These are phyloP conservation scores for Daldinia loculata DNA, from an alignment of 495 filamentous ascomycete species.

Conservation along the genomic window DNA sequence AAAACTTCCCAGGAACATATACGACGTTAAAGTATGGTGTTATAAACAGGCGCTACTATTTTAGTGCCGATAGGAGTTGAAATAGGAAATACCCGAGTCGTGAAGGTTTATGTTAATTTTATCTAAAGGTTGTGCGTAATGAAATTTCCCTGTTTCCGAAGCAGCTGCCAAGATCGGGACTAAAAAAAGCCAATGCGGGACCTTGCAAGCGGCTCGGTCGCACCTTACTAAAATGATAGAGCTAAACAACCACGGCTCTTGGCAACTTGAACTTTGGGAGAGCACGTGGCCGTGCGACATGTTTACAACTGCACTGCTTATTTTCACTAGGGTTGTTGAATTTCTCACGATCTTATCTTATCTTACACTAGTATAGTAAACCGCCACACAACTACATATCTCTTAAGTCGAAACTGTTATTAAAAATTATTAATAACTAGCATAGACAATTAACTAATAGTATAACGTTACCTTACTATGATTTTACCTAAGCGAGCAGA, in stretches of 20 bases:
- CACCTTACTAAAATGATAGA: background rate
- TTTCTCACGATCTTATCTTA: background rate
- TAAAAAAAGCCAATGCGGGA: background rate
- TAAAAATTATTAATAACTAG: background rate
- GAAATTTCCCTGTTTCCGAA: background rate
- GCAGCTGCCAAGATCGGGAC: background rate
- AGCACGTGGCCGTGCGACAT: slow-evolving; percentile 10
- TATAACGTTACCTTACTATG: background rate
- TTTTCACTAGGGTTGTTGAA: background rate
- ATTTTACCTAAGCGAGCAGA: background rate
- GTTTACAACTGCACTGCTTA: background rate
- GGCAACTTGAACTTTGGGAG: background rate
- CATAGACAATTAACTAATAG: background rate
- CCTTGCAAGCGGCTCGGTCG: background rate
- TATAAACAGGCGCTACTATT: background rate
- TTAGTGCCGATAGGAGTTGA: background rate
- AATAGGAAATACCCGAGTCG: background rate
- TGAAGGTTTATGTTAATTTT: background rate
- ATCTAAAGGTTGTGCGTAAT: background rate
- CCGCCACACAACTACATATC: background rate
- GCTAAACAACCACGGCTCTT: background rate
- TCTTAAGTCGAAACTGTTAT: too few relatives aligned
- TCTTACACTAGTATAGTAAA: background rate
- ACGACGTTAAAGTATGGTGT: background rate
- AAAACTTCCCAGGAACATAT: background rate